Conservation (phyloP, 371 early-diverging fungal species). For the Mortierella sp. region DNA sequence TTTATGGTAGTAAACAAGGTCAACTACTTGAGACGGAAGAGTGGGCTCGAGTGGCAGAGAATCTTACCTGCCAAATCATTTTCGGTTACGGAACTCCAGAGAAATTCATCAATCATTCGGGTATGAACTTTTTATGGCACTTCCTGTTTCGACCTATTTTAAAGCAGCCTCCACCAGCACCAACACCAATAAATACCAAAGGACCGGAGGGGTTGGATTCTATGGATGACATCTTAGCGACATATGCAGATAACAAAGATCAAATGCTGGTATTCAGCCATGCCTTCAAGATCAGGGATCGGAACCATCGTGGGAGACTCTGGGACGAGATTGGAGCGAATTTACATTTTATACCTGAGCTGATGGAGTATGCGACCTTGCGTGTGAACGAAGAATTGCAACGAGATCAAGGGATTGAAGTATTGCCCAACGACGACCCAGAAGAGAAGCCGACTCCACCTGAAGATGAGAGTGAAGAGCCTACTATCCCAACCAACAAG, state of each 20-base stretch:
- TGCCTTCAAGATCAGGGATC: conserved; percentile 27
- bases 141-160: conserved; percentile 26
- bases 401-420: conserved; percentile 4
- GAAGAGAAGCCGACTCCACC: conserved; percentile 5
- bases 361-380: conserved; percentile 32
- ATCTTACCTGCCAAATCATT: conserved; percentile 32
- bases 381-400: conserved; percentile 18
- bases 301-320: not conserved
- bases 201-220: conserved; percentile 5
- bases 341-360: conserved; percentile 28
- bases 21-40: not conserved
- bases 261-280: conserved; percentile 22
- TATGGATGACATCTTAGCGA: conserved; percentile 25
- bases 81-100: conserved; percentile 22
- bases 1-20: not conserved
- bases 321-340: conserved; percentile 26
- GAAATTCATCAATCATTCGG: conserved; percentile 12
- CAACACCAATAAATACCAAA: not conserved
- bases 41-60: conserved; percentile 29
- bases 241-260: conserved; percentile 21
- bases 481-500: not conserved
- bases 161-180: not conserved
- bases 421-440: conserved; percentile 17
- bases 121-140: conserved; percentile 16
- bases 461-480: not conserved